These are phyloP conservation scores for Ilyonectria robusta DNA, from an alignment of 2,329 filamentous ascomycete genomes.

Conservation along the genomic window DNA sequence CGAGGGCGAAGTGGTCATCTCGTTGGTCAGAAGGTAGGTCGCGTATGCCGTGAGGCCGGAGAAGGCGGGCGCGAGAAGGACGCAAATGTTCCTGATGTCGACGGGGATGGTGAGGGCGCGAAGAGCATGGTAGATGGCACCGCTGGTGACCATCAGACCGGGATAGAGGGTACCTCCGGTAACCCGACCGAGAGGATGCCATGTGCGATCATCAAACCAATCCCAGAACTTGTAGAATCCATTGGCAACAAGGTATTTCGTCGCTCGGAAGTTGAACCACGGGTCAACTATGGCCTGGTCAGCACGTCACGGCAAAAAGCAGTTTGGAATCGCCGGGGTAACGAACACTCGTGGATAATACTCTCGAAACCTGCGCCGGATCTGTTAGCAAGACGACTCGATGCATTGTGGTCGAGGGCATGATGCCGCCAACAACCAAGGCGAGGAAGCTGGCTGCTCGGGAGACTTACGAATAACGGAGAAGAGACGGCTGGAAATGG, in stretches of 20 bases:
- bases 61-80: conserved; percentile 93
- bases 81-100: conserved; percentile 99
- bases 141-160: conserved; percentile 98
- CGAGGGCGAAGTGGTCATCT: conserved; percentile 96
- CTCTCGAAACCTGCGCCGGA: conserved; percentile 85
- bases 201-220: conserved; percentile 99
- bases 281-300: conserved; percentile 82
- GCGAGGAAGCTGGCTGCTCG: conserved; percentile 23
- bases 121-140: conserved; percentile 94
- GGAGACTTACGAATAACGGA: conserved; percentile 90
- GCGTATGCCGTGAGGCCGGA: conserved; percentile 95
- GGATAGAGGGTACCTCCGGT: conserved; percentile 99
- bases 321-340: conserved; percentile 30
- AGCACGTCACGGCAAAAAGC: conserved; percentile 38
- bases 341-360: conserved; percentile 99
- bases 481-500: conserved; percentile 94
- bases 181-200: conserved; percentile 98
- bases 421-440: background rate
- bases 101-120: conserved; percentile 91
- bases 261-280: conserved; percentile 99
- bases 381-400: conserved; percentile 49
- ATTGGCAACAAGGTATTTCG: conserved; percentile 96
- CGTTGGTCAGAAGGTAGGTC: conserved; percentile 94
- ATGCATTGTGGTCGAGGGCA: conserved; percentile 12
- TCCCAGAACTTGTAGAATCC: conserved; percentile 99